Evolutionary conservation across 345 rosid genomes (phyloP).

Genomic region (Arabis hirsuta): DNA sequence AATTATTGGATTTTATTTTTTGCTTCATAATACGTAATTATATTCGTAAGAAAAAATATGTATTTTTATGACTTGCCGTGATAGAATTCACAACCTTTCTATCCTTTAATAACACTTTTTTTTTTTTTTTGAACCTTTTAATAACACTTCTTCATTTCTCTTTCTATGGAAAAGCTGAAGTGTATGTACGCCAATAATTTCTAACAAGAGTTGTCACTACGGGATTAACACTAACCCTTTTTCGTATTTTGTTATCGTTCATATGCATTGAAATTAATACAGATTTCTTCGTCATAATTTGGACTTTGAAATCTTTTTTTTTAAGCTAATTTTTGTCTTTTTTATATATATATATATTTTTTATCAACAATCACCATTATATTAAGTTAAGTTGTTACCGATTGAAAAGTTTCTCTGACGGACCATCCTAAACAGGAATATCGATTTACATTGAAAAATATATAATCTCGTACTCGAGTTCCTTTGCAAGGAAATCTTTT

Average conservation of each 20-base stretch:
- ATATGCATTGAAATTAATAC: background rate
- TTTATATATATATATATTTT: too few relatives aligned
- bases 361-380: too few relatives aligned
- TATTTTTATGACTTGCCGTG: slow-evolving; percentile 26
- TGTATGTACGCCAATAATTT: background rate
- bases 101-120: background rate
- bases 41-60: background rate
- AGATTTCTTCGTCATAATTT: too few relatives aligned
- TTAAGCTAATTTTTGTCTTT: too few relatives aligned
- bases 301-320: too few relatives aligned
- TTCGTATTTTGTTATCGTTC: background rate
- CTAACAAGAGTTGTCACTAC: background rate
- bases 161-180: background rate
- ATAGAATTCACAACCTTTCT: slow-evolving; percentile 23
- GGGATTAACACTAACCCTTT: background rate
- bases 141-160: background rate
- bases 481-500: too few relatives aligned
- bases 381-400: too few relatives aligned
- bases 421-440: too few relatives aligned
- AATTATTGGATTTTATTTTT: background rate
- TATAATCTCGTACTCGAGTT: too few relatives aligned
- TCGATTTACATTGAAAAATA: too few relatives aligned
- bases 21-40: background rate
- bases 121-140: too few relatives aligned
- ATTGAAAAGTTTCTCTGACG: too few relatives aligned